A percentile compares a stretch with the other conserved stretches of the same genome.
Conservation (phyloP, 495 filamentous ascomycete species). For the Zalerion maritima region DNA sequence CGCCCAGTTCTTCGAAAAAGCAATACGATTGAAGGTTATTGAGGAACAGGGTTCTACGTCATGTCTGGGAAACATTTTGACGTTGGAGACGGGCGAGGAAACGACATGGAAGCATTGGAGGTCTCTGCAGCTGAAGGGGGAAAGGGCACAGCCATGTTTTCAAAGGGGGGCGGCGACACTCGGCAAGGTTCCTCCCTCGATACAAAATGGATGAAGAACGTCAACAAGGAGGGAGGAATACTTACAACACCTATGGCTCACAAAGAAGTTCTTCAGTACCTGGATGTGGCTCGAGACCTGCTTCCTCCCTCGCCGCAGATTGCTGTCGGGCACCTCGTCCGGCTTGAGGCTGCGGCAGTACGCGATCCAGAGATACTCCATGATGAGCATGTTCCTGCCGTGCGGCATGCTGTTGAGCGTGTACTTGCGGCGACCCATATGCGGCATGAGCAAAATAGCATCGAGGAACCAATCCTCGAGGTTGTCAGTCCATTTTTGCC, state of each 20-base stretch:
- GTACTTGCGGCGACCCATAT: slow-evolving; percentile 70
- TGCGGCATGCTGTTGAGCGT: slow-evolving; percentile 54
- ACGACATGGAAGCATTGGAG: not conserved
- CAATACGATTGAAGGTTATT: too few species aligned
- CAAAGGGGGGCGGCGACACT: too few species aligned
- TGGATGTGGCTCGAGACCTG: slow-evolving; percentile 96
- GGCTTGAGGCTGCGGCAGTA: slow-evolving; percentile 24
- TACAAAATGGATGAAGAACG: too few species aligned
- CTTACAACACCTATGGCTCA: slow-evolving; percentile 22
- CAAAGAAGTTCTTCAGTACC: slow-evolving; percentile 75
- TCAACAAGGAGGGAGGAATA: too few species aligned
- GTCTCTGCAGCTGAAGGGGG: not conserved
- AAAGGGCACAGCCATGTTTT: too few species aligned
- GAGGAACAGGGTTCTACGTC: too few species aligned
- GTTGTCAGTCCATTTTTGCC: slow-evolving; percentile 54
- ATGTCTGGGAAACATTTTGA: too few species aligned
- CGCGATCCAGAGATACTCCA: slow-evolving; percentile 56
- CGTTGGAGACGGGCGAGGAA: too few species aligned
- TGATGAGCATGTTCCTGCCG: slow-evolving; percentile 86
- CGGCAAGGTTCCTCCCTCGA: too few species aligned
- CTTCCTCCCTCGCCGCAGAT: slow-evolving; percentile 48
- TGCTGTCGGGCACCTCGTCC: slow-evolving; percentile 15
- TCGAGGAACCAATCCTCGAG: slow-evolving; percentile 82
- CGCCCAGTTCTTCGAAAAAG: too few species aligned
- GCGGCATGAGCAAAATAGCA: slow-evolving; percentile 67